Conservation (phyloP, 225 moss, liverwort and hornwort genomes). For the Straminergon stramineum region DNA sequence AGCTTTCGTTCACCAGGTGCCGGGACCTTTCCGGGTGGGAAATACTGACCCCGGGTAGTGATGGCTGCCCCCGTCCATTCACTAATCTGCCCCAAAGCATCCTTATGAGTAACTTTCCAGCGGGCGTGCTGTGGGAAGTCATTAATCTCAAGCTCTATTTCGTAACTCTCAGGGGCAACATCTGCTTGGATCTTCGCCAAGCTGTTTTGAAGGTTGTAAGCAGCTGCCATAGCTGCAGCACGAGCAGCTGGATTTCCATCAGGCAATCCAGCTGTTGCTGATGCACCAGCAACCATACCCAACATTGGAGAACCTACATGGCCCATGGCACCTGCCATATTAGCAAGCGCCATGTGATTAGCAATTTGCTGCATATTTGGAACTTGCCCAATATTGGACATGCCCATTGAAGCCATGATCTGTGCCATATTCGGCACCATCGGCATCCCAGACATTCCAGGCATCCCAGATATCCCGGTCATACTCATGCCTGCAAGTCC, state of each 20-base stretch:
- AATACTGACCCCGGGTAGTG: constrained; percentile 93
- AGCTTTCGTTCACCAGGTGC: constrained; percentile 95
- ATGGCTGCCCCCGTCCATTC: constrained; percentile 99
- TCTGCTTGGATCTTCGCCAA: constrained; percentile 98
- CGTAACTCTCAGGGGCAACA: constrained; percentile 93
- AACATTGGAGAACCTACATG: constrained; percentile 62
- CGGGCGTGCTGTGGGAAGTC: constrained; percentile 99
- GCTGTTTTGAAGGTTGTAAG: constrained; percentile 91
- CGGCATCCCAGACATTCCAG: constrained; percentile 46
- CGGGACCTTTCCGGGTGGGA: constrained; percentile 88
- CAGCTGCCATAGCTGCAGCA: constrained; percentile 92
- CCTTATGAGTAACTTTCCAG: constrained; percentile 99
- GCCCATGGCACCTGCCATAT: constrained; percentile 83
- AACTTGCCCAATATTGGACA: constrained; percentile 54
- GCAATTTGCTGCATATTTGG: constrained; percentile 45
- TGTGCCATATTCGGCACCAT: constrained; percentile 67
- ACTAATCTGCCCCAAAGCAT: constrained; percentile 97
- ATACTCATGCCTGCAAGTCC: constrained; percentile 46
- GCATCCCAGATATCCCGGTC: constrained; percentile 27
- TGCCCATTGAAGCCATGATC: constrained; percentile 60
- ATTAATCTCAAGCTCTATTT: constrained; percentile 95
- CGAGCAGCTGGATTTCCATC: constrained; percentile 80
- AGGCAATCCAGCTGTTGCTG: constrained; percentile 41
- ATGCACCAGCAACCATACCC: constrained; percentile 38
- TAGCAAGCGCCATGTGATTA: constrained; percentile 53